Base-by-base conservation (phyloP, 306 rosid genomes). In the Sicyos edulis region DNA sequence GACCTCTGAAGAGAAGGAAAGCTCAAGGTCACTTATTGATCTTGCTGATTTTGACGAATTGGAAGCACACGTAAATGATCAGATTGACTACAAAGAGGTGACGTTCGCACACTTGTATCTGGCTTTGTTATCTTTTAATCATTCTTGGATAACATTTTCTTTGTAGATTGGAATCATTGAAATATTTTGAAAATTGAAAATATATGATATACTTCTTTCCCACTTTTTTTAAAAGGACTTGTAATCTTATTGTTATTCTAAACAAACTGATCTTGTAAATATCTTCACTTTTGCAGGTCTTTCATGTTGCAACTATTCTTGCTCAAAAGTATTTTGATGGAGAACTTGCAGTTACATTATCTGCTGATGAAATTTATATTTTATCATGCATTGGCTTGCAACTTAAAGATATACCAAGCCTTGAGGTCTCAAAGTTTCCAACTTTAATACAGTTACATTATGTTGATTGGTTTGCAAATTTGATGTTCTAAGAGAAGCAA, bases 361-460 rank as follows among this genome's bases (percentile, higher is more conserved):
- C 42, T 6, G 17, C 37, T 6, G 64, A 11, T 6, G 64, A 58
- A 24, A 42, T 42, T 58, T 58, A 29, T 42, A 20, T 65, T 19
- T 65, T 40, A 65, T 65, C 44, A 64, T 64, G 70, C 20, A 40
- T 64, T 42, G 70, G 70, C 26, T 64, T 64, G 53, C 70, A 64
- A 40, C 51, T 32, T 29, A 64, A 42, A 64, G 70, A 64, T 64
- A 42, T 64, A 40, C 40, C 70, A 10, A n/a, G 45, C n/a, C 52
- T 40, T 10, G 52, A 64, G 52, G 70, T 64, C 12, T 37, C 49
- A 16, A 56, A 21, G 16, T 22, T 56, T 56, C 16, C 16, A 56
- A 4, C 34, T 56, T 22, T 10, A 21, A 22, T 21, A 56, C 4
- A 34, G 2, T 34, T 2, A 2, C 0, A 34, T 34, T 34, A 34